Base-by-base conservation (phyloP, 1,284 basidiomycete species). In the Sanghuangporus baumii region DNA sequence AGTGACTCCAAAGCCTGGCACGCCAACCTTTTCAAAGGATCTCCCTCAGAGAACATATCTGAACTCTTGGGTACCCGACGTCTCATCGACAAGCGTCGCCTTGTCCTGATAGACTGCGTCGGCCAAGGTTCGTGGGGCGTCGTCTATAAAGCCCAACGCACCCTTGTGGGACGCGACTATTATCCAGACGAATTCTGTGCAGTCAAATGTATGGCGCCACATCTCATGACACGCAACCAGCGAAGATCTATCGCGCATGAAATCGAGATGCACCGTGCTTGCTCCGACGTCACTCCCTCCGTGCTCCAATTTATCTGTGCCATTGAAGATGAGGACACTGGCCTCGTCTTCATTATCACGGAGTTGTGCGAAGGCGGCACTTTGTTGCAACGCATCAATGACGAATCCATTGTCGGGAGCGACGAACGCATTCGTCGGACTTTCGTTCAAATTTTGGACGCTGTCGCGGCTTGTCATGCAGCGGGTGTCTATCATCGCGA, bases 401-500 rank as follows among this genome's bases (percentile, higher is more conserved):
- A 31, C 26, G 3, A 31, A 31, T 31, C 26, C 16, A 89, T 89
- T 75, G 80, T 88, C 56, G 92, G 92, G 58, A 82, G 93, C 72
- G 89, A 94, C 74, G 79, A 79, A 43, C 81, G 94, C 65, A 95
- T 96, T 77, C 91, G 88, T 71, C 82, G 86, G 66, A 89, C 95
- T 65, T 96, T 96, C 77, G 80, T 94, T 59, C 94, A 97, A 75
- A 87, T 98, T 73, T 84, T 98, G 70, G 94, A 96, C 69, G 93
- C 95, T 55, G 93, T 98, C 71, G 89, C 95, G 68, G 93, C 92
- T 76, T 88, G 87, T 75, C 92, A 96, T 75, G 83, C 81, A 51
- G 80, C 94, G 63, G 93, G 93, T 74, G 94, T 98, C 74, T 97
- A 92, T 80, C 96, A 98, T 76, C 93, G 96, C 61, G 96, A 98